phyloP scores from a whole-genome alignment of 2,329 filamentous ascomycete species.

The Coleophoma crateriformis region DNA sequence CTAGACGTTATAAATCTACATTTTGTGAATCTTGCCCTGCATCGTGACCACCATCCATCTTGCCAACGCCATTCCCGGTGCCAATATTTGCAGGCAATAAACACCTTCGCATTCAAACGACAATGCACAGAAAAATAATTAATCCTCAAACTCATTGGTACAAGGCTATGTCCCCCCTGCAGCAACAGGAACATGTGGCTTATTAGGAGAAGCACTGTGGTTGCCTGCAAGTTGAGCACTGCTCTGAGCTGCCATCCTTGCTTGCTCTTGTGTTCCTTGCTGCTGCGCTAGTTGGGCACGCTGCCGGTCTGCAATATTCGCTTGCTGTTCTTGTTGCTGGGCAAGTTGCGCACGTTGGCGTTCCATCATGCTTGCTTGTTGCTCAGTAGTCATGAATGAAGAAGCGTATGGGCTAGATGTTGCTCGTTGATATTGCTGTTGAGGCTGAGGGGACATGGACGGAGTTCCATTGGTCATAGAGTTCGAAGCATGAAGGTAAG shows the following conservation, averaged over 20 bases:
- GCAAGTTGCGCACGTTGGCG: slow-evolving; percentile 28
- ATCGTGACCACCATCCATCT: too few relatives aligned
- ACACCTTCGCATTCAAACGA: not conserved
- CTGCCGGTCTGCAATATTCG: slow-evolving; percentile 20
- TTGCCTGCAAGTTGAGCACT: slow-evolving; percentile 8
- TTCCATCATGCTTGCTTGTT: slow-evolving; percentile 30
- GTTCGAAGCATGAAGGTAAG: slow-evolving; percentile 12
- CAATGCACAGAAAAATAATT: not conserved
- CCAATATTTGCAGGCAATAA: too few relatives aligned
- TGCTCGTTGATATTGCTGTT: slow-evolving; percentile 13
- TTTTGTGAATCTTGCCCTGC: too few relatives aligned
- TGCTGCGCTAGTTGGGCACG: slow-evolving; percentile 28
- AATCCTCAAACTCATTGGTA: not conserved
- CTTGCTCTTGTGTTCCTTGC: slow-evolving; percentile 21
- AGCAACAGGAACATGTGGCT: slow-evolving; percentile 16
- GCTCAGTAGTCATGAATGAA: slow-evolving; percentile 24
- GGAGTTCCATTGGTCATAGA: slow-evolving; percentile 18
- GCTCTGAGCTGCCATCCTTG: slow-evolving; percentile 21
- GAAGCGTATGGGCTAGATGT: slow-evolving; percentile 18
- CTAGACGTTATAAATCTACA: too few relatives aligned
- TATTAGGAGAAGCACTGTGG: slow-evolving; percentile 11
- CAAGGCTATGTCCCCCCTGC: slow-evolving; percentile 7
- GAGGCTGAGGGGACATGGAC: slow-evolving; percentile 12
- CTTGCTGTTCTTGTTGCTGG: slow-evolving; percentile 23
- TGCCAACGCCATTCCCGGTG: too few relatives aligned